Conservation (phyloP, 257 asterid species). For the Capsicum rhomboideum region DNA sequence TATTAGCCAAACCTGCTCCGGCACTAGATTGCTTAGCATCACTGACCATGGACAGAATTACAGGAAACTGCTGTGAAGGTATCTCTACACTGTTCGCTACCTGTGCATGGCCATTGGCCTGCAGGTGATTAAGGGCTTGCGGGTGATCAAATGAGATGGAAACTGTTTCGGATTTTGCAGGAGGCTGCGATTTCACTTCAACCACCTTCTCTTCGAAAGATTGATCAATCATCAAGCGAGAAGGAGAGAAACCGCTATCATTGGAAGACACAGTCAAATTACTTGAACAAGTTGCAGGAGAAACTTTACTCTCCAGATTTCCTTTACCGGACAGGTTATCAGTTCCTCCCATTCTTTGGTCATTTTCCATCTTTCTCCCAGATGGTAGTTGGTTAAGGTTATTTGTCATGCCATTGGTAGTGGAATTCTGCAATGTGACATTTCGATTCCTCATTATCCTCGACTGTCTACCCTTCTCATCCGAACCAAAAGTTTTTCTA, state of each 20-base stretch:
- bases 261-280: slow-evolving; percentile 20
- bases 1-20: background rate
- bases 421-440: slow-evolving; percentile 23
- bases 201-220: slow-evolving; percentile 21
- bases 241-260: slow-evolving; percentile 28
- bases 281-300: slow-evolving; percentile 17
- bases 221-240: slow-evolving; percentile 6
- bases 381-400: slow-evolving; percentile 24
- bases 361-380: slow-evolving; percentile 27
- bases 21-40: slow-evolving; percentile 2
- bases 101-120: slow-evolving; percentile 7
- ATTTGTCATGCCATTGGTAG: slow-evolving; percentile 24
- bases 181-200: slow-evolving; percentile 25
- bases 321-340: slow-evolving; percentile 21
- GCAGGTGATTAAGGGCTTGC: slow-evolving; percentile 13
- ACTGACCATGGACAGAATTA: background rate
- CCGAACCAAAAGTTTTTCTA: slow-evolving; percentile 32
- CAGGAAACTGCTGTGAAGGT: slow-evolving; percentile 2
- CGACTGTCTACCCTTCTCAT: slow-evolving; percentile 34
- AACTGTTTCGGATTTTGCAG: slow-evolving; percentile 15
- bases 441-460: slow-evolving; percentile 40
- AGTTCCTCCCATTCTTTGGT: slow-evolving; percentile 28
- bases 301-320: slow-evolving; percentile 26
- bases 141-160: slow-evolving; percentile 21
- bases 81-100: slow-evolving; percentile 18